phyloP scores from a whole-genome alignment of 2,329 filamentous ascomycete genomes.

The Ampelomyces quisqualis region DNA sequence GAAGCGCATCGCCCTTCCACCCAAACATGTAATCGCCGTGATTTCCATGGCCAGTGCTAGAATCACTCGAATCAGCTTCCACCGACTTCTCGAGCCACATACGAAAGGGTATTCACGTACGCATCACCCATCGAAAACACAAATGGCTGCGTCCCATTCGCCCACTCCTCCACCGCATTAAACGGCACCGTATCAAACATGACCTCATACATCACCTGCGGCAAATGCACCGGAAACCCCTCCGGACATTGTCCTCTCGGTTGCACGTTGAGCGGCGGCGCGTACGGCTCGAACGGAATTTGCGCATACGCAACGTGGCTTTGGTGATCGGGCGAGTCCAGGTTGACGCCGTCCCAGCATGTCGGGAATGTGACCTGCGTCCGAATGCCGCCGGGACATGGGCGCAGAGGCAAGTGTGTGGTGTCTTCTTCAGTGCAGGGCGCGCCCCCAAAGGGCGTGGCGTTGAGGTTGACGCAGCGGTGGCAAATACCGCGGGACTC shows the following conservation, averaged over 20 bases:
- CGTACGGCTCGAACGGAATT: slow-evolving; percentile 23
- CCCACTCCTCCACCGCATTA: slow-evolving; percentile 15
- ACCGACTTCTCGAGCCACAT: not conserved
- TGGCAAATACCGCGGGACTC: slow-evolving; percentile 35
- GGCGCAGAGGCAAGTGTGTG: too few species aligned
- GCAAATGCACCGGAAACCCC: slow-evolving; percentile 17
- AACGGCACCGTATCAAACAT: slow-evolving; percentile 23
- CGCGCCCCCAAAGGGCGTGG: slow-evolving; percentile 38
- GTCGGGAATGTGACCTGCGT: slow-evolving; percentile 20
- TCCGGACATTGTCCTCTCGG: slow-evolving; percentile 21
- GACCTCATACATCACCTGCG: slow-evolving; percentile 23
- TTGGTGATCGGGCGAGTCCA: slow-evolving; percentile 49
- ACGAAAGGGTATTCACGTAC: slow-evolving; percentile 14
- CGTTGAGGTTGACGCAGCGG: slow-evolving; percentile 35
- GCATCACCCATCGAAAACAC: slow-evolving; percentile 37
- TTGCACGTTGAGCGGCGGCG: too few species aligned
- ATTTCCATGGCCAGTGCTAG: slow-evolving; percentile 32
- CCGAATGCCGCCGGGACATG: slow-evolving; percentile 21
- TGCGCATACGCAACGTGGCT: slow-evolving; percentile 17
- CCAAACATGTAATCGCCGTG: slow-evolving; percentile 32
- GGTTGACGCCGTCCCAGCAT: slow-evolving; percentile 42
- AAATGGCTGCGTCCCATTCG: slow-evolving; percentile 24
- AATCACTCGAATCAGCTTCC: not conserved
- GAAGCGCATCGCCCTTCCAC: slow-evolving; percentile 34
- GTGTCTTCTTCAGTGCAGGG: slow-evolving; percentile 44